phyloP scores from a whole-genome alignment of 2,329 filamentous ascomycete species.

The Cladorrhinum sp. region DNA sequence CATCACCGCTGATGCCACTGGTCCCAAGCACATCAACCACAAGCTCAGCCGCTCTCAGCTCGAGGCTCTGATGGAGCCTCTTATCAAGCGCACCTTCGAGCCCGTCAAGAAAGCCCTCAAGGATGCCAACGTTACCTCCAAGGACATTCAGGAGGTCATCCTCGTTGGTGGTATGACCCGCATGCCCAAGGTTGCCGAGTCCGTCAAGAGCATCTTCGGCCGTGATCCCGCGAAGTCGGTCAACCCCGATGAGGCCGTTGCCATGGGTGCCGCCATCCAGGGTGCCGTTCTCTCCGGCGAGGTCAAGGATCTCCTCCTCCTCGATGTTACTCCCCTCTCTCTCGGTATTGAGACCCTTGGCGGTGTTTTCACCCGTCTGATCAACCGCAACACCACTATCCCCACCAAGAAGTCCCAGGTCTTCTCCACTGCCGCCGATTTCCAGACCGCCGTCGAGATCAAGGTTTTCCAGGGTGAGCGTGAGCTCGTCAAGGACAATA shows the following conservation, averaged over 20 bases:
- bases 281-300: constrained; percentile 95
- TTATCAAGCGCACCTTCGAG: constrained; percentile 82
- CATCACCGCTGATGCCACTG: constrained; percentile 93
- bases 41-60: constrained; percentile 92
- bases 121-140: constrained; percentile 85
- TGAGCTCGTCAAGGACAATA: constrained; percentile 98
- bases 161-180: constrained; percentile 98
- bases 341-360: constrained; percentile 98
- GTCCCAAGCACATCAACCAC: constrained; percentile 96
- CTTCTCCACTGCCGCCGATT: constrained; percentile 96
- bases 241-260: constrained; percentile 97
- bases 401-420: constrained; percentile 99
- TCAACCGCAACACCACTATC: constrained; percentile 99
- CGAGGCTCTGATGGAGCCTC: constrained; percentile 85
- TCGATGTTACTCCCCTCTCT: constrained; percentile 93
- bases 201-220: constrained; percentile 94
- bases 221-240: constrained; percentile 96
- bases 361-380: constrained; percentile 95
- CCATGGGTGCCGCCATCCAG: constrained; percentile 95
- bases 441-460: constrained; percentile 98
- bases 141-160: constrained; percentile 96
- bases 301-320: constrained; percentile 90
- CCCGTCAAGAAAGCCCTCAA: constrained; percentile 96
- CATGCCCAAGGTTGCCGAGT: constrained; percentile 97
- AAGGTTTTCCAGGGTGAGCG: constrained; percentile 99